Evolutionary conservation across 2,329 filamentous ascomycete genomes (phyloP).

Genomic region (Apiospora sp.): DNA sequence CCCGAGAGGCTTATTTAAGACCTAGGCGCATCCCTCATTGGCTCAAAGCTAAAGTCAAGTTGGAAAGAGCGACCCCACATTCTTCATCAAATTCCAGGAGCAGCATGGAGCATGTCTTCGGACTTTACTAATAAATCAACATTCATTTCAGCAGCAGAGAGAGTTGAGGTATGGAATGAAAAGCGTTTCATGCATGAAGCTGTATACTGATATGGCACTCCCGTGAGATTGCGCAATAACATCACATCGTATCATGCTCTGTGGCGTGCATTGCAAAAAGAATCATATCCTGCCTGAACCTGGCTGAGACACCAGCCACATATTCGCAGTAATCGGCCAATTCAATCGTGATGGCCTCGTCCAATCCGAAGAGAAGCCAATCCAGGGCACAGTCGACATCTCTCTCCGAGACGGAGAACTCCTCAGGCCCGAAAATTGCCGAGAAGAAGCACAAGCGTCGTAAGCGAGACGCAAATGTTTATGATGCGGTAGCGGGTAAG

Average conservation of each 20-base stretch:
- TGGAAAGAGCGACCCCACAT: background rate
- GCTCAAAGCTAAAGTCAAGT: background rate
- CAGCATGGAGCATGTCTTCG: background rate
- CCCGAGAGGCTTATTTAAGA: background rate
- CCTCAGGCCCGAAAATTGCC: slow-evolving; percentile 33
- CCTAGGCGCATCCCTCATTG: background rate
- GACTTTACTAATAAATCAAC: background rate
- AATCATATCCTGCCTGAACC: slow-evolving; percentile 9
- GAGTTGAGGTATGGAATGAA: background rate
- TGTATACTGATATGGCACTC: background rate
- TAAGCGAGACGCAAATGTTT: slow-evolving; percentile 62
- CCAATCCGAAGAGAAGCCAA: slow-evolving; percentile 6
- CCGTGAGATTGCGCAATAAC: background rate
- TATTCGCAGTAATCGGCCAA: slow-evolving; percentile 11
- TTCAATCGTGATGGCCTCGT: slow-evolving; percentile 6
- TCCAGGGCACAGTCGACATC: slow-evolving; percentile 25
- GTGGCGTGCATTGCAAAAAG: slow-evolving; percentile 2
- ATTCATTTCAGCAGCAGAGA: background rate
- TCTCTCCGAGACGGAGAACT: slow-evolving; percentile 32
- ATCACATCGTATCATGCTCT: background rate
- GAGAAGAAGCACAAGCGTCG: slow-evolving; percentile 33
- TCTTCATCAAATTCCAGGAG: background rate
- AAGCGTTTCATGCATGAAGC: background rate
- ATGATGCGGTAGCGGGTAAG: slow-evolving; percentile 76
- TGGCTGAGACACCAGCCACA: background rate